A percentile compares a stretch with the other conserved stretches of the same genome.
Conservation (phyloP, 495 filamentous ascomycete genomes). For the Friedmanniomyces endolithicus region DNA sequence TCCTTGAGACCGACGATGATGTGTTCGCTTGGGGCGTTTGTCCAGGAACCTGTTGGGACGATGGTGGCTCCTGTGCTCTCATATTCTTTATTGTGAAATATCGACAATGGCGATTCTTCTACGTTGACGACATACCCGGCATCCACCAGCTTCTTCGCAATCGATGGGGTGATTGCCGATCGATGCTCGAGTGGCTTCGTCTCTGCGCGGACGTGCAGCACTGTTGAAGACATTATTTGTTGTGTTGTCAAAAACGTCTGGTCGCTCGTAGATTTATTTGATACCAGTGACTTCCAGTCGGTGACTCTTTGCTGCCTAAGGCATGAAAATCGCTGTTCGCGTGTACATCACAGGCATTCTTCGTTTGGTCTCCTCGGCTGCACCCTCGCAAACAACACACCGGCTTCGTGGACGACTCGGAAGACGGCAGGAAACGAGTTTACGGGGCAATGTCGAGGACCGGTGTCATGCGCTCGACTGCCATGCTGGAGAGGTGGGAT, state of each 20-base stretch:
- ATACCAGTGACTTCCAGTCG: background rate
- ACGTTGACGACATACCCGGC: constrained; percentile 69
- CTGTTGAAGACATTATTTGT: constrained; percentile 22
- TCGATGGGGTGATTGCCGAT: constrained; percentile 48
- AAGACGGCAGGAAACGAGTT: too few relatives aligned
- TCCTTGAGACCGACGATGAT: constrained; percentile 85
- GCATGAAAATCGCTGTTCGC: too few relatives aligned
- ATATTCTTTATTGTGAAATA: constrained; percentile 69
- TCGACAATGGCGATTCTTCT: constrained; percentile 66
- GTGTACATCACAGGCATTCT: too few relatives aligned
- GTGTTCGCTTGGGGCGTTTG: constrained; percentile 64
- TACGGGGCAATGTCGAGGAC: too few relatives aligned
- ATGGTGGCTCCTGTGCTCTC: constrained; percentile 52
- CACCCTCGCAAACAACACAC: background rate
- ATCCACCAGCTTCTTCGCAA: constrained; percentile 64
- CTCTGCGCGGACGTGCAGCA: constrained; percentile 31
- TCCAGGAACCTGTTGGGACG: constrained; percentile 76
- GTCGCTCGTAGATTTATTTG: background rate
- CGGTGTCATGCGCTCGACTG: too few relatives aligned
- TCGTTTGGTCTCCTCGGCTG: too few relatives aligned
- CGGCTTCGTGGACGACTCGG: background rate
- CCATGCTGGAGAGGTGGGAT: constrained; percentile 4
- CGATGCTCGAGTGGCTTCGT: constrained; percentile 30
- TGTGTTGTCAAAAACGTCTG: background rate
- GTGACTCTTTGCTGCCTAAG: background rate